phyloP scores from a whole-genome alignment of 2,329 filamentous ascomycete species.

The Chrysosporium keratinophilum region DNA sequence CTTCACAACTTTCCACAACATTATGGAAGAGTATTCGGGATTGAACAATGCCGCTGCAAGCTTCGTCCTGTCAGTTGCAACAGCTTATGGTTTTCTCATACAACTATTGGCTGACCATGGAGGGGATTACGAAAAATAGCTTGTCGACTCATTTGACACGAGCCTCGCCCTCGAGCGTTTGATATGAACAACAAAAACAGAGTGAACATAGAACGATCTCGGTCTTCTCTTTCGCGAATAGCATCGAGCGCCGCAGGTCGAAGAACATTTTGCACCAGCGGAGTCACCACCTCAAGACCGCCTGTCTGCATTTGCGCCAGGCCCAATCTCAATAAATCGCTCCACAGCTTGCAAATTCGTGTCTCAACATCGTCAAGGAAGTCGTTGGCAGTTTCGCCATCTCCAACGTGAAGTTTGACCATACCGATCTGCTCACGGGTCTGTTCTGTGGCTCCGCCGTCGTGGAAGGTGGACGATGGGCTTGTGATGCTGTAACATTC shows the following conservation, averaged over 20 bases:
- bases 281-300: too few species aligned
- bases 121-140: too few species aligned
- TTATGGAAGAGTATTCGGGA: too few species aligned
- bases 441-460: slow-evolving; percentile 10
- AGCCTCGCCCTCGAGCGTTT: slow-evolving; percentile 10
- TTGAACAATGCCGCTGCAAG: too few species aligned
- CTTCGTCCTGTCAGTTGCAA: too few species aligned
- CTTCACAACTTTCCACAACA: too few species aligned
- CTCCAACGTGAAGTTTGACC: slow-evolving; percentile 11
- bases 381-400: neutral
- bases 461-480: slow-evolving; percentile 5
- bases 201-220: slow-evolving; percentile 7
- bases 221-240: slow-evolving; percentile 11
- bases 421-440: slow-evolving; percentile 13
- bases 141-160: neutral
- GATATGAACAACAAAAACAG: slow-evolving; percentile 12
- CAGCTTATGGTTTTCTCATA: too few species aligned
- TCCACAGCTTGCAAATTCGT: slow-evolving; percentile 11
- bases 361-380: slow-evolving; percentile 13
- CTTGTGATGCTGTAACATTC: slow-evolving; percentile 11
- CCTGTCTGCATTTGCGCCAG: slow-evolving; percentile 4
- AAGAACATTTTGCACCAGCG: slow-evolving; percentile 11
- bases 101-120: too few species aligned
- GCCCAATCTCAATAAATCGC: slow-evolving; percentile 5
- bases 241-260: slow-evolving; percentile 11